phyloP scores from a whole-genome alignment of 2,329 filamentous ascomycete species.

The Exophiala bonariae region DNA sequence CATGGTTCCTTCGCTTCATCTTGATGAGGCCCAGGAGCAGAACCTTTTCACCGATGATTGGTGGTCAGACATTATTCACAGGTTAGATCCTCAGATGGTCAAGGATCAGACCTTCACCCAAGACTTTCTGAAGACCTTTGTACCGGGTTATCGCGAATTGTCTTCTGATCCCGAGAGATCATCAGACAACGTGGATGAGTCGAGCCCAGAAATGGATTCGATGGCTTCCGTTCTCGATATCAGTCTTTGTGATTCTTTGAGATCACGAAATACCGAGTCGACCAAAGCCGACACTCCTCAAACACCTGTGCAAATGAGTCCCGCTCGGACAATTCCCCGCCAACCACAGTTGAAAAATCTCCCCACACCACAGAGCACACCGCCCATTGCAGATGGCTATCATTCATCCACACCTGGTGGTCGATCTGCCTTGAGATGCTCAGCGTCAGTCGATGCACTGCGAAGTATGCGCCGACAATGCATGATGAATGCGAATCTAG shows the following conservation, averaged over 20 bases:
- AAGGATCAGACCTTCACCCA: slow-evolving; percentile 17
- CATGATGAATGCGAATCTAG: slow-evolving; percentile 56
- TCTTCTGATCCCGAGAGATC: slow-evolving; percentile 4
- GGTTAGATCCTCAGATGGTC: slow-evolving; percentile 17
- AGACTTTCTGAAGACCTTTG: slow-evolving; percentile 14
- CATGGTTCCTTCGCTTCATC: slow-evolving; percentile 18
- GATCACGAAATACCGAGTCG: slow-evolving; percentile 8
- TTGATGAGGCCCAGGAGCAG: slow-evolving; percentile 6
- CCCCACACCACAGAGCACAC: slow-evolving; percentile 64
- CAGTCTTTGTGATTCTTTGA: slow-evolving; percentile 21
- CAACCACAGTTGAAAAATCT: slow-evolving; percentile 56
- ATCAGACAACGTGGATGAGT: slow-evolving; percentile 1
- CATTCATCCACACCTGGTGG: slow-evolving; percentile 42
- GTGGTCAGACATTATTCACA: slow-evolving; percentile 20
- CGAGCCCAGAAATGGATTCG: slow-evolving; percentile 1
- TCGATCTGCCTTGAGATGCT: slow-evolving; percentile 59
- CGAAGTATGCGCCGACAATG: slow-evolving; percentile 58
- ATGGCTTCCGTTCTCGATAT: slow-evolving; percentile 12
- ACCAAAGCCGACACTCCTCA: slow-evolving; percentile 6
- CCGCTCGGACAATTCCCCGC: slow-evolving; percentile 45
- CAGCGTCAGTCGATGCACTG: slow-evolving; percentile 58
- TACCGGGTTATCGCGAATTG: slow-evolving; percentile 10
- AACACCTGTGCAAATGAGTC: slow-evolving; percentile 18
- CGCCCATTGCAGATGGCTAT: slow-evolving; percentile 40
- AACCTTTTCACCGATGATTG: slow-evolving; percentile 15